Evolutionary conservation across 2,329 filamentous ascomycete genomes (phyloP).

Genomic region (Scedosporium boydii): DNA sequence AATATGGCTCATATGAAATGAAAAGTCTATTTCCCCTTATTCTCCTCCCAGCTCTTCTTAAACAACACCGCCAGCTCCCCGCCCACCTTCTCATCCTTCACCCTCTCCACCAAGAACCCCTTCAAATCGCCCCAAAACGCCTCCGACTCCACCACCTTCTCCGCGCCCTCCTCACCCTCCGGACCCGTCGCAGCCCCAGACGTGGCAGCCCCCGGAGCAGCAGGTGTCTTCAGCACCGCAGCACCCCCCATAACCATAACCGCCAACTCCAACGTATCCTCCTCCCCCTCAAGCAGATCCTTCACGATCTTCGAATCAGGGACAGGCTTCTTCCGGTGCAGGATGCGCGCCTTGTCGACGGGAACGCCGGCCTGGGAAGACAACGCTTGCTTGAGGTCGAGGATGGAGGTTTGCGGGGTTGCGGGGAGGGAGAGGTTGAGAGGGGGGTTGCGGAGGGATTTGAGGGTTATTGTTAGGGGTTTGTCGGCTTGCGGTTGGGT

Average conservation of each 20-base stretch:
- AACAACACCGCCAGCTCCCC: slow-evolving; percentile 59
- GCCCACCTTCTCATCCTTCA: slow-evolving; percentile 61
- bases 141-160: slow-evolving; percentile 49
- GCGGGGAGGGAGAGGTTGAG: slow-evolving; percentile 58
- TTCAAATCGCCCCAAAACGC: slow-evolving; percentile 83
- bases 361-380: slow-evolving; percentile 52
- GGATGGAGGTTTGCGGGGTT: slow-evolving; percentile 60
- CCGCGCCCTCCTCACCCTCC: slow-evolving; percentile 34
- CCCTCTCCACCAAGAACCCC: slow-evolving; percentile 68
- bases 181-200: slow-evolving; percentile 31
- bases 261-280: slow-evolving; percentile 61
- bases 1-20: background rate
- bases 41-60: slow-evolving; percentile 56
- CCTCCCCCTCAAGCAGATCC: slow-evolving; percentile 55
- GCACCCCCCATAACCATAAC: slow-evolving; percentile 80
- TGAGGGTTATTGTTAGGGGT: slow-evolving; percentile 52
- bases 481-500: slow-evolving; percentile 43
- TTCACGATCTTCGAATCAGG: slow-evolving; percentile 66
- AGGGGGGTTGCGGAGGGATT: slow-evolving; percentile 67
- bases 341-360: slow-evolving; percentile 72
- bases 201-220: slow-evolving; percentile 18
- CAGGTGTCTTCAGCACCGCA: slow-evolving; percentile 29
- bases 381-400: slow-evolving; percentile 67
- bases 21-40: background rate
- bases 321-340: slow-evolving; percentile 82